Percentiles rank a stretch among this genome's conserved stretches.
These are phyloP conservation scores for Plasmodium chabaudi DNA, from an alignment of 169 alveolate species.

Conservation along the genomic window DNA sequence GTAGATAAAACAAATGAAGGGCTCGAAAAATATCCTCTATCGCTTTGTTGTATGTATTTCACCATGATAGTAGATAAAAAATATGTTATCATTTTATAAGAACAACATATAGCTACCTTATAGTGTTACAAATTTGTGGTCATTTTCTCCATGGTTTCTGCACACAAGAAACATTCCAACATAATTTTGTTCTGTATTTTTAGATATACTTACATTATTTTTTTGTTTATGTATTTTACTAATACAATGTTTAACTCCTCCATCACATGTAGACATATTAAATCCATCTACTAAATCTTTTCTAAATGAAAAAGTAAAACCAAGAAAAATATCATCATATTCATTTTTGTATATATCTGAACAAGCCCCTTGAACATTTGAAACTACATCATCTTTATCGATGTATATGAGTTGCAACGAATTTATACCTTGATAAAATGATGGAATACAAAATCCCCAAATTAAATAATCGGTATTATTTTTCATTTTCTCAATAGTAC, in stretches of 20 bases:
- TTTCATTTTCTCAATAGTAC: constrained; percentile 20
- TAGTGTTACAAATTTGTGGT: constrained; percentile 18
- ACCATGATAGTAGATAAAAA: too few species aligned
- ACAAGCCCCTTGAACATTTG: constrained; percentile 41
- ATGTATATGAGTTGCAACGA: constrained; percentile 57
- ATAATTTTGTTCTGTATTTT: constrained; percentile 1
- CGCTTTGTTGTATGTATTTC: too few species aligned
- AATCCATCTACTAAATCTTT: constrained; percentile 8
- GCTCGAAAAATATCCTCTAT: too few species aligned
- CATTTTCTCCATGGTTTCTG: constrained; percentile 24
- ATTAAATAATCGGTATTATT: constrained; percentile 46
- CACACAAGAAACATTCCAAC: constrained; percentile 55
- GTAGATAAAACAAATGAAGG: too few species aligned
- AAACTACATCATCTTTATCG: constrained; percentile 1
- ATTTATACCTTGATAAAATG: constrained; percentile 22
- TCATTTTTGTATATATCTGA: constrained; percentile 40
- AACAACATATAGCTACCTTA: not conserved
- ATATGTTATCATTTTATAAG: too few species aligned
- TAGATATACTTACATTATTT: not conserved
- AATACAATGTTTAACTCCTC: constrained; percentile 18
- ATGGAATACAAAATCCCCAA: constrained; percentile 69
- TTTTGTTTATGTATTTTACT: not conserved
- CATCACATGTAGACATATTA: constrained; percentile 21
- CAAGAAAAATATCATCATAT: constrained; percentile 52
- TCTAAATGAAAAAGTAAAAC: constrained; percentile 54